Percentiles rank a stretch among this genome's conserved stretches.
phyloP scores from a whole-genome alignment of 2,329 filamentous ascomycete genomes.

The Botrytis byssoidea region DNA sequence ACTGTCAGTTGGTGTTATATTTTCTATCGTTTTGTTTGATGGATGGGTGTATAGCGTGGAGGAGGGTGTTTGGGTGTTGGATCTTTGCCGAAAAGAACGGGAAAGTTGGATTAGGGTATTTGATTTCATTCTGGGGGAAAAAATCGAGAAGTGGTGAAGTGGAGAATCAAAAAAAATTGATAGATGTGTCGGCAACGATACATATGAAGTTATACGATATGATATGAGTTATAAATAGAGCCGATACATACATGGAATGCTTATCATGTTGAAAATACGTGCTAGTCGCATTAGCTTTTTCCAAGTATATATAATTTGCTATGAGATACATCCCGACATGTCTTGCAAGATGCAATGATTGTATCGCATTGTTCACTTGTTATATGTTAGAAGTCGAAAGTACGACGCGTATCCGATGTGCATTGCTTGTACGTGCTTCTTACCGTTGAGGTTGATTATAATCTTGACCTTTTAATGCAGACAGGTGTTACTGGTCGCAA shows the following conservation, averaged over 20 bases:
- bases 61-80: not conserved
- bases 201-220: not conserved
- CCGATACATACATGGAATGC: not conserved
- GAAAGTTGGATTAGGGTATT: not conserved
- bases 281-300: not conserved
- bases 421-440: no score
- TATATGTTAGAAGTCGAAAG: no score
- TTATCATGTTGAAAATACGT: not conserved
- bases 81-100: not conserved
- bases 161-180: not conserved
- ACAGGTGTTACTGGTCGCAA: no score
- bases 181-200: not conserved
- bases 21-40: not conserved
- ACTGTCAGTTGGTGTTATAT: not conserved
- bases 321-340: not conserved
- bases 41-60: not conserved
- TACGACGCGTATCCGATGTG: no score
- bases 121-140: not conserved
- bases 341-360: not conserved
- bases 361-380: not conserved
- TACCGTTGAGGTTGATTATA: no score
- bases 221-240: not conserved
- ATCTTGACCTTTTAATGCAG: no score
- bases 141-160: not conserved
- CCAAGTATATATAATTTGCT: not conserved